A percentile compares a stretch with the other conserved stretches of the same genome.
Conservation (phyloP, 2,329 filamentous ascomycete species). For the Septoria linicola region DNA sequence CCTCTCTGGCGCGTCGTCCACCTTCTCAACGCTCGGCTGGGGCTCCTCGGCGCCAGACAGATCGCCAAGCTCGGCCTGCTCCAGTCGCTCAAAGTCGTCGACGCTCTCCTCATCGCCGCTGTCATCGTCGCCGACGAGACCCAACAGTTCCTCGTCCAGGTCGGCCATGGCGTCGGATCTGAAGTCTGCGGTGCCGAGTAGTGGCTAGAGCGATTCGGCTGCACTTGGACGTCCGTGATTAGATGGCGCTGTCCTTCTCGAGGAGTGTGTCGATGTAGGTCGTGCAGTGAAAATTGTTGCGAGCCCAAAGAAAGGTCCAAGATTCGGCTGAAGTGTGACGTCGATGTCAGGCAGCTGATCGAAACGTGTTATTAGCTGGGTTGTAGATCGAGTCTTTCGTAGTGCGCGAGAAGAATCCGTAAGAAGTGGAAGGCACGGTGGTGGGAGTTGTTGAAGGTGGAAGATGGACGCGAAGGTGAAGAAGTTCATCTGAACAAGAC, state of each 20-base stretch:
- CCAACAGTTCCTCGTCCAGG: conserved; percentile 89
- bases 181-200: neutral
- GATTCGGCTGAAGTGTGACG: too few relatives aligned
- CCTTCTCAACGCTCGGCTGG: conserved; percentile 41
- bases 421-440: too few relatives aligned
- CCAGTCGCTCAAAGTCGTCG: conserved; percentile 47
- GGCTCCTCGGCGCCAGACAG: conserved; percentile 55
- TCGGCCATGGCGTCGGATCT: conserved; percentile 44
- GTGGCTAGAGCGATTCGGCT: neutral
- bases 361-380: neutral
- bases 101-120: conserved; percentile 49
- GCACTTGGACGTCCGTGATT: too few relatives aligned
- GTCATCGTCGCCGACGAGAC: conserved; percentile 75
- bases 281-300: too few relatives aligned
- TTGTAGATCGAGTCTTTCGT: neutral
- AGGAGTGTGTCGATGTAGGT: too few relatives aligned
- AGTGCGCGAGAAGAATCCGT: neutral
- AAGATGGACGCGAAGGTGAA: neutral
- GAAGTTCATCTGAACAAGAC: too few relatives aligned
- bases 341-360: too few relatives aligned
- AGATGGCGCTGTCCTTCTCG: neutral
- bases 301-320: too few relatives aligned
- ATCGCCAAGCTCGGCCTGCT: conserved; percentile 50
- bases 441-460: too few relatives aligned
- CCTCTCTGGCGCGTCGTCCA: conserved; percentile 38